Base-by-base conservation (phyloP, 2,329 filamentous ascomycete genomes). In the Aspergillus hiratsukae region DNA sequence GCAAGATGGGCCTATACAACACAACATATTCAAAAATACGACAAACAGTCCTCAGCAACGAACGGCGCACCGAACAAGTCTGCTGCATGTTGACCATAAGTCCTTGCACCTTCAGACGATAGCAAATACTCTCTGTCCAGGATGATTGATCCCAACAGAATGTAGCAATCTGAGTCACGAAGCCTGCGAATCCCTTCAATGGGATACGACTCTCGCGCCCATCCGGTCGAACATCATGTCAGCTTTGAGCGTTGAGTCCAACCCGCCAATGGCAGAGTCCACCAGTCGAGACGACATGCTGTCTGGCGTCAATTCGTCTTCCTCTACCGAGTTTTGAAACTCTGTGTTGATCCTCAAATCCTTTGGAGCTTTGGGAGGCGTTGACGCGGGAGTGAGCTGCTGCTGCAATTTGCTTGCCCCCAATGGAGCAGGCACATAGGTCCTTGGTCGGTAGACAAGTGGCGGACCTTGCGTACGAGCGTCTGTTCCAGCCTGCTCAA, bases 401-500 rank as follows among this genome's bases (percentile, higher is more conserved):
- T 71, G 64, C 43, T 55, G 58, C 37, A 51, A 50, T 45, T 62
- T 69, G 56, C 61, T 65, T 1, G 59, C 53, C 1, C 60, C 52
- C 23, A 70, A 28, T 1, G 71, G 69, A 29, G 66, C 68, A 9
- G 72, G 70, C 9, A 69, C 66, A 40, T 75, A 74, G 10, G 71
- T 72, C 31, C 66, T 68, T 17, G 71, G 70, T 19, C 71, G 70
- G 58, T 75, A 75, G 45, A 76, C 73, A n/a, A 76, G 65, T 10
- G 74, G 69, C 11, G 75, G 75, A 1, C 75, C 75, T 57, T 76
- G 75, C 8, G 73, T 77, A 31, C 72, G 71, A 8, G 71, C 75
- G 62, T 76, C 75, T 5, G 75, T 78, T 46, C 85, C 85, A 1
- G 87, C 80, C 66, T 84, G 80, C 71, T 89, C 86, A 65, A 89